phyloP scores from a whole-genome alignment of 2,329 filamentous ascomycete species.

The Fusarium albosuccineum region DNA sequence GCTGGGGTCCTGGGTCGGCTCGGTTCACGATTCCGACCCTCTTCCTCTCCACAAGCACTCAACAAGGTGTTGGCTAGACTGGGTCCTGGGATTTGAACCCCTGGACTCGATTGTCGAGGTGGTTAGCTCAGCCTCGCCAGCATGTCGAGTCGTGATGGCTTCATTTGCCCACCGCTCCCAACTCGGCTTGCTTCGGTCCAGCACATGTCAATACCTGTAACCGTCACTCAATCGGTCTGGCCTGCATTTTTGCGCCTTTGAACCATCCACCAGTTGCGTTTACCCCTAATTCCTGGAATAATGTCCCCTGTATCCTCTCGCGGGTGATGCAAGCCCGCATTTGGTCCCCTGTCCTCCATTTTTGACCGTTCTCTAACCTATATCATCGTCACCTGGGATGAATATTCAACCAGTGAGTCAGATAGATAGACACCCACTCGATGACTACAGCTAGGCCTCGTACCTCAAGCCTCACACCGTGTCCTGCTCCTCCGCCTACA shows the following conservation, averaged over 20 bases:
- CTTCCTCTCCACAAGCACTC: constrained; percentile 2
- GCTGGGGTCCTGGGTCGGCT: constrained; percentile 10
- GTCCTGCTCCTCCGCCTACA: neutral
- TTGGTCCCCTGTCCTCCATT: neutral
- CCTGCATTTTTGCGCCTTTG: neutral
- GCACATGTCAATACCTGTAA: neutral
- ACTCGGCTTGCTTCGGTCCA: constrained; percentile 30
- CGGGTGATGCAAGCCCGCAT: neutral
- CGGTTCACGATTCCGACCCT: constrained; percentile 21
- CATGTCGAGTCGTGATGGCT: constrained; percentile 5
- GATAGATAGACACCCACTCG: constrained; percentile 4
- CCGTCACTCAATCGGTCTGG: neutral
- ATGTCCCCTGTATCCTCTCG: neutral
- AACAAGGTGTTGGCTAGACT: constrained; percentile 14
- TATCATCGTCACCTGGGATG: neutral
- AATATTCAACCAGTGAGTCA: neutral
- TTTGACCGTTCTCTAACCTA: neutral
- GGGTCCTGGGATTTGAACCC: neutral
- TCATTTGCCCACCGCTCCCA: constrained; percentile 2
- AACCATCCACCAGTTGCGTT: neutral
- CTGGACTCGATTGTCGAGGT: neutral
- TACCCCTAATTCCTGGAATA: neutral
- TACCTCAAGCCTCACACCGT: constrained; percentile 2
- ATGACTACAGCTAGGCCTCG: neutral
- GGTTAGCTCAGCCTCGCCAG: neutral